phyloP scores from a whole-genome alignment of 345 rosid species.

The Rhizophora apiculata region DNA sequence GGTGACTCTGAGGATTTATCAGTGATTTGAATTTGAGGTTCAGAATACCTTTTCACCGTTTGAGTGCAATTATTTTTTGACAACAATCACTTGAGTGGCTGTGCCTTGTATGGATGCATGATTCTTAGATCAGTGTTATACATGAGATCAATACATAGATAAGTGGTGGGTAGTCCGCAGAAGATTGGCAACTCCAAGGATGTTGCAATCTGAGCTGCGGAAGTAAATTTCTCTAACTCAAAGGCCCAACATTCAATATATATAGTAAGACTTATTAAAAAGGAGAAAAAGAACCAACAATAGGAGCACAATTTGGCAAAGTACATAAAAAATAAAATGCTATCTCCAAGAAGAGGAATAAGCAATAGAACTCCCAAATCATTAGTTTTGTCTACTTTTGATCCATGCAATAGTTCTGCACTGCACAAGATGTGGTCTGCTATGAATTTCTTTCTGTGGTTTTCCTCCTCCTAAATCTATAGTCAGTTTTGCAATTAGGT shows the following conservation, averaged over 20 bases:
- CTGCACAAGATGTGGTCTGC: neutral
- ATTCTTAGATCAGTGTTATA: neutral
- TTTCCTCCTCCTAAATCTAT: neutral
- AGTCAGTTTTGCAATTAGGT: constrained; percentile 41
- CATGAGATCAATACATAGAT: too few species aligned
- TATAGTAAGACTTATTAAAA: neutral
- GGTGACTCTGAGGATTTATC: constrained; percentile 33
- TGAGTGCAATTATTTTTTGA: neutral
- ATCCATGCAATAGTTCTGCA: too few species aligned
- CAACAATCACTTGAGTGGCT: neutral
- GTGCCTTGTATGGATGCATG: neutral
- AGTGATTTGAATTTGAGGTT: neutral
- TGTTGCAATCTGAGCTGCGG: neutral
- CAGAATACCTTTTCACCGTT: neutral
- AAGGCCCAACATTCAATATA: neutral
- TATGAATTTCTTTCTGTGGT: neutral
- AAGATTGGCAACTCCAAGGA: neutral
- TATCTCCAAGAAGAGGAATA: too few species aligned
- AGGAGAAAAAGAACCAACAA: too few species aligned
- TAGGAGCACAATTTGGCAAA: too few species aligned
- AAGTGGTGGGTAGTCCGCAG: too few species aligned
- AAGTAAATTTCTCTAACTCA: neutral
- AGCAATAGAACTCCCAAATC: too few species aligned
- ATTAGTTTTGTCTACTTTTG: too few species aligned
- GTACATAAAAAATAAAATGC: too few species aligned